phyloP scores from a whole-genome alignment of 768 basidiomycete species.

The Psilocybe subaeruginosa region DNA sequence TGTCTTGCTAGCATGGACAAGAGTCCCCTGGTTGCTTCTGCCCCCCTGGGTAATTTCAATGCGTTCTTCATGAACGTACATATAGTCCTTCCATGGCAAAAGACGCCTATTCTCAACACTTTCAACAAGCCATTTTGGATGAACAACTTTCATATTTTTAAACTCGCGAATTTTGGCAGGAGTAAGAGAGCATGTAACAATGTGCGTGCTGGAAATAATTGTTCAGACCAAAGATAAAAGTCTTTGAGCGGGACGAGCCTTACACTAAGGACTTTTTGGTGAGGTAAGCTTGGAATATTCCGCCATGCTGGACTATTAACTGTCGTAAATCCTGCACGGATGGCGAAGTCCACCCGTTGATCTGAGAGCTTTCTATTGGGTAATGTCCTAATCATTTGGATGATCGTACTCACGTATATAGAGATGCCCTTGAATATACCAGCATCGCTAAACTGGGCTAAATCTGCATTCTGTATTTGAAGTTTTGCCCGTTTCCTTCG shows the following conservation, averaged over 20 bases:
- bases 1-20: slow-evolving; percentile 10
- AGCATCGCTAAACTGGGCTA: slow-evolving; percentile 24
- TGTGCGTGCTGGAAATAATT: slow-evolving; percentile 67
- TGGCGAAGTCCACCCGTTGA: slow-evolving; percentile 89
- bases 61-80: slow-evolving; percentile 53
- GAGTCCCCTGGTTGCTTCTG: slow-evolving; percentile 34
- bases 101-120: slow-evolving; percentile 70
- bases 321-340: slow-evolving; percentile 84
- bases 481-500: slow-evolving; percentile 87
- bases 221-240: background rate
- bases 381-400: background rate
- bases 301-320: slow-evolving; percentile 83
- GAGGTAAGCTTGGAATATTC: slow-evolving; percentile 81
- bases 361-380: slow-evolving; percentile 42
- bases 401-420: slow-evolving; percentile 71
- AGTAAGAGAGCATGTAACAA: slow-evolving; percentile 90
- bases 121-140: slow-evolving; percentile 86
- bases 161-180: slow-evolving; percentile 90
- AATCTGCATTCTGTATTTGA: slow-evolving; percentile 71
- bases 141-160: slow-evolving; percentile 86
- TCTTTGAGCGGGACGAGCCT: slow-evolving; percentile 26
- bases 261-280: slow-evolving; percentile 78
- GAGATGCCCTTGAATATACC: slow-evolving; percentile 73
- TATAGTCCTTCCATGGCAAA: slow-evolving; percentile 81
- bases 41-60: slow-evolving; percentile 53